These are phyloP conservation scores for Laguncularia racemosa DNA, from an alignment of 345 rosid genomes.

Conservation along the genomic window DNA sequence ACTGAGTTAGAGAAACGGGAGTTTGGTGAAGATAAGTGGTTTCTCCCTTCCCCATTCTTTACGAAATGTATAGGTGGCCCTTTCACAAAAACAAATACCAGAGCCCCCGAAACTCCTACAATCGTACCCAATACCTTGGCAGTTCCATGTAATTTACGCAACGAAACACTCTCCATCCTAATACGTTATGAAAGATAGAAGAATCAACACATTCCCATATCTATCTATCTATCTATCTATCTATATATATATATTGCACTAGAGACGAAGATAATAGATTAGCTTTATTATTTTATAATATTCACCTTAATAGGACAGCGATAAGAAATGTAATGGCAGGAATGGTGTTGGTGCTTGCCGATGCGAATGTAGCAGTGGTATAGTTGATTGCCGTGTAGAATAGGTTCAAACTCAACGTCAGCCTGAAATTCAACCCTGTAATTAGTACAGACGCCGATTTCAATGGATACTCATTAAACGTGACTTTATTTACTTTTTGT, in stretches of 20 bases:
- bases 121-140: conserved; percentile 68
- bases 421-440: conserved; percentile 28
- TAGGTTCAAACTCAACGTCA: conserved; percentile 60
- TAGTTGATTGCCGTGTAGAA: conserved; percentile 56
- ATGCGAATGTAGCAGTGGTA: conserved; percentile 82
- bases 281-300: background rate
- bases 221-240: too few species aligned
- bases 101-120: conserved; percentile 53
- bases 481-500: too few species aligned
- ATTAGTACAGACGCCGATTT: too few species aligned
- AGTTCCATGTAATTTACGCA: conserved; percentile 31
- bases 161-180: conserved; percentile 37
- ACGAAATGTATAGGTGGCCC: conserved; percentile 51
- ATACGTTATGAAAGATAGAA: background rate
- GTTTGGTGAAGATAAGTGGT: conserved; percentile 18
- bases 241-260: too few species aligned
- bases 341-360: conserved; percentile 69
- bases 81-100: conserved; percentile 70
- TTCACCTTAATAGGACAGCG: conserved; percentile 53
- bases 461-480: too few species aligned
- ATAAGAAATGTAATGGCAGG: conserved; percentile 71
- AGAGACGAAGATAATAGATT: background rate
- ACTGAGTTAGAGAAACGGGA: conserved; percentile 6
- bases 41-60: background rate
- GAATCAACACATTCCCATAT: too few species aligned